These are phyloP conservation scores for Hamamelis virginiana DNA, from an alignment of 164 flowering plant species.

Conservation along the genomic window DNA sequence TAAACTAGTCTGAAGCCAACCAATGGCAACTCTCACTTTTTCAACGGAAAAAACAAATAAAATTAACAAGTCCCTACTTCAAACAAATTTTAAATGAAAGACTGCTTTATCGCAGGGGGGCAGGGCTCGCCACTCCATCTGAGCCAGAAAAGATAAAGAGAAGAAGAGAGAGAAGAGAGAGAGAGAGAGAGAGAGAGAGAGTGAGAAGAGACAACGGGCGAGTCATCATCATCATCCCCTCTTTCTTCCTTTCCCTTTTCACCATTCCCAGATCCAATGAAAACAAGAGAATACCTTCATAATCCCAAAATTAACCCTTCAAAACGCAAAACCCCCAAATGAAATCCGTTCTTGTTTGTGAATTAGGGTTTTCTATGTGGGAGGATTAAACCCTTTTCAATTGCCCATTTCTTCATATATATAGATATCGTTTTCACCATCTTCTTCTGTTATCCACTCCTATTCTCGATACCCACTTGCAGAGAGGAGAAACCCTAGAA, in stretches of 20 bases:
- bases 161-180: not conserved
- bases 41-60: too few relatives aligned
- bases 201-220: too few relatives aligned
- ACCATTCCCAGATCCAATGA: slow-evolving; percentile 2
- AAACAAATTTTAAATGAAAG: too few relatives aligned
- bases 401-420: not conserved
- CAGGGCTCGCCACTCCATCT: too few relatives aligned
- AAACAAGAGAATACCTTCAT: slow-evolving; percentile 1
- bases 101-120: too few relatives aligned
- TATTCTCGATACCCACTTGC: not conserved
- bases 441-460: not conserved
- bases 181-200: not conserved
- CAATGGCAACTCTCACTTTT: too few relatives aligned
- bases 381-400: too few relatives aligned
- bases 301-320: not conserved
- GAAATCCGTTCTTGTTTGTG: not conserved
- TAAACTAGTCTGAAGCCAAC: too few relatives aligned
- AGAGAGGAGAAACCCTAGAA: not conserved
- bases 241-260: not conserved
- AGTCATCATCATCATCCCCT: not conserved
- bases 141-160: not conserved
- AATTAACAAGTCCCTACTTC: too few relatives aligned
- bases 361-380: too few relatives aligned
- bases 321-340: not conserved
- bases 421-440: too few relatives aligned